Base-by-base conservation (phyloP, 2,329 filamentous ascomycete genomes). In the Calonectria henricotiae region DNA sequence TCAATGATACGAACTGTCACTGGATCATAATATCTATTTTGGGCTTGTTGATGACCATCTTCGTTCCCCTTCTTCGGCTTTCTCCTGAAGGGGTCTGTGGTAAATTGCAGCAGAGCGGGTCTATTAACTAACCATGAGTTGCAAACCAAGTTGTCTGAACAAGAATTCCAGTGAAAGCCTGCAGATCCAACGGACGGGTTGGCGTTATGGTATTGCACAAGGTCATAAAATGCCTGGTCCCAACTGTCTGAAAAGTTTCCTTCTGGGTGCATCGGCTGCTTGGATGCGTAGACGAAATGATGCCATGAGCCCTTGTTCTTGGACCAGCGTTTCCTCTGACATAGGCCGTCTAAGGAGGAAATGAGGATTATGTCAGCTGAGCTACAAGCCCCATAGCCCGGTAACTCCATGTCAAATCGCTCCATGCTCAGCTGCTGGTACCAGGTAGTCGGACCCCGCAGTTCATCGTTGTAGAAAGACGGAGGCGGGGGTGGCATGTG, bases 1-100 rank as follows among this genome's bases (percentile, higher is more conserved):
- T 62, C 60, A 9, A 62, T 62, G 27, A 62, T 39, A 8, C n/a
- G 43, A 13, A 62, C 60, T 32, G 27, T 37, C 60, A 62, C 60
- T 15, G 8, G 2, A 7, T 47, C 60, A n/a, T 37, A 49, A 3
- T 13, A 3, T 5, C 12, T 43, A 3, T 25, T 58, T 4, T 39
- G 20, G 9, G 4, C n/a, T 23, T n/a, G 6, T 15, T 46, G 3
- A 23, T 15, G 3, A 23, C 2, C 5, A 8, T 9, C 9, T 17
- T 37, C 25, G 6, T 2, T 9, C 9, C 11, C 27, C 2, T 2
- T 11, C 27, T 39, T 3, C 1, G 8, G 13, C 11, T 20, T 44
- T 12, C 35, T 9, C 3, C 9, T 4, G 3, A 27, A 20, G 3
- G 9, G 12, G 1, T 49, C 43, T 6, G 60, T 62, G 4, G 60